Conservation (phyloP, 1,284 basidiomycete genomes). For the Athelia sp. region DNA sequence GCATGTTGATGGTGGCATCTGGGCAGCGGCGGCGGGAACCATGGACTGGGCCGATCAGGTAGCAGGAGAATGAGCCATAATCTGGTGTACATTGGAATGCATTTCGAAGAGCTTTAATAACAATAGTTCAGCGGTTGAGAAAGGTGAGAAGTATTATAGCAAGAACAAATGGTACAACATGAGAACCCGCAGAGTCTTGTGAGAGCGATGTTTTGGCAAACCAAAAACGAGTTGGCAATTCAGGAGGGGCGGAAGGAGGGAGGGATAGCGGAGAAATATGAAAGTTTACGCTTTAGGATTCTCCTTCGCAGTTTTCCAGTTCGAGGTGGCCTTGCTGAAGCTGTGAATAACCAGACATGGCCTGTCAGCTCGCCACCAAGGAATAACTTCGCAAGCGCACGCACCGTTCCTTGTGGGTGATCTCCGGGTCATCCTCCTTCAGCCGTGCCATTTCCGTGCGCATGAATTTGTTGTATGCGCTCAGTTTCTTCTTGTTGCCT, state of each 20-base stretch:
- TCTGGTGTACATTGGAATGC: too few species aligned
- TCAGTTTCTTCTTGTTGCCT: slow-evolving; percentile 49
- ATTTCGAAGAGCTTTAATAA: too few species aligned
- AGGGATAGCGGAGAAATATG: not conserved
- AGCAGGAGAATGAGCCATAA: too few species aligned
- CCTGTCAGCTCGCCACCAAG: slow-evolving; percentile 4
- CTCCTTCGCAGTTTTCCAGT: slow-evolving; percentile 72
- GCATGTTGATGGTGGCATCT: too few species aligned
- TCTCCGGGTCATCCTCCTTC: slow-evolving; percentile 65
- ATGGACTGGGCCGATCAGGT: too few species aligned
- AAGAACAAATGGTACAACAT: too few species aligned
- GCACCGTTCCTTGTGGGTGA: slow-evolving; percentile 68
- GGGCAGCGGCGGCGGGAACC: too few species aligned
- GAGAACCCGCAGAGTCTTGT: too few species aligned
- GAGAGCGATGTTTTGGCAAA: too few species aligned
- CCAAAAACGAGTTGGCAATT: not conserved
- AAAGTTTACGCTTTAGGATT: slow-evolving; percentile 45
- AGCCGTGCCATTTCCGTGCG: slow-evolving; percentile 71
- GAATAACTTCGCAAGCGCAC: slow-evolving; percentile 14
- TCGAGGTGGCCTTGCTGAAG: slow-evolving; percentile 69
- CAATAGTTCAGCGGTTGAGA: too few species aligned
- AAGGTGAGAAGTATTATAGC: too few species aligned
- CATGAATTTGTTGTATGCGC: slow-evolving; percentile 77
- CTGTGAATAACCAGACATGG: slow-evolving; percentile 27
- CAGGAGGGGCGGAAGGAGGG: not conserved